phyloP scores from a whole-genome alignment of 768 basidiomycete species.

The Russula brevipes region DNA sequence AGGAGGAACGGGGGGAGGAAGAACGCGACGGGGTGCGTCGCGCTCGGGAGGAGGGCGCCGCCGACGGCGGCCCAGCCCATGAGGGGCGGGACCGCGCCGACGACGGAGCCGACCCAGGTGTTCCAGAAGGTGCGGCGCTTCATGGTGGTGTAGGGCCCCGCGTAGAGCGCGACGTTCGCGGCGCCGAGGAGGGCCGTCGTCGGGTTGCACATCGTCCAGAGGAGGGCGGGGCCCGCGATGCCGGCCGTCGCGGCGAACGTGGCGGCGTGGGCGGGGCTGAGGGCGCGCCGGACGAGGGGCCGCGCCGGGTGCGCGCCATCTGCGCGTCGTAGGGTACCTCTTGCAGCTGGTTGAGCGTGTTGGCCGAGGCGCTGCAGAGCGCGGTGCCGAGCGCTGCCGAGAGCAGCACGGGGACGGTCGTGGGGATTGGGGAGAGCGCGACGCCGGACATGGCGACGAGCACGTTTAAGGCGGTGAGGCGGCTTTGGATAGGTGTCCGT shows the following conservation, averaged over 20 bases:
- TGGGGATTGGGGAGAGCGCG: slow-evolving; percentile 84
- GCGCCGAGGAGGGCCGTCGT: slow-evolving; percentile 79
- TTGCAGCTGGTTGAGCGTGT: slow-evolving; percentile 90
- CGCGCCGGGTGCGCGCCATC: slow-evolving; percentile 87
- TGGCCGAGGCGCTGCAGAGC: slow-evolving; percentile 89
- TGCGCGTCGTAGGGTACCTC: slow-evolving; percentile 97
- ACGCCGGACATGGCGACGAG: slow-evolving; percentile 90
- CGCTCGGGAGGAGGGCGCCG: slow-evolving; percentile 63
- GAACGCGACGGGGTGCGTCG: slow-evolving; percentile 50
- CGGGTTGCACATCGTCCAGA: slow-evolving; percentile 82
- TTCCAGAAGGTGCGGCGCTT: slow-evolving; percentile 79
- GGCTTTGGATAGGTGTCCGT: slow-evolving; percentile 81
- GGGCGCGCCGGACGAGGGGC: slow-evolving; percentile 80
- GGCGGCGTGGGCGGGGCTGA: slow-evolving; percentile 79
- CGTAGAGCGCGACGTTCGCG: slow-evolving; percentile 83
- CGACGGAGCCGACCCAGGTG: slow-evolving; percentile 92
- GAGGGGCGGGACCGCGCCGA: slow-evolving; percentile 88
- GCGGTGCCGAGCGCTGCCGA: slow-evolving; percentile 86
- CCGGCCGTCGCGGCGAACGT: slow-evolving; percentile 76
- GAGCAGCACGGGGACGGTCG: slow-evolving; percentile 77
- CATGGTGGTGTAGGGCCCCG: slow-evolving; percentile 87
- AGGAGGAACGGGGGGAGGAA: slow-evolving; percentile 61
- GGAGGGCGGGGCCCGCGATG: slow-evolving; percentile 65
- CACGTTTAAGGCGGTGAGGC: slow-evolving; percentile 77
- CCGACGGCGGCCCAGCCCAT: slow-evolving; percentile 99